Evolutionary conservation across 1,139 yeast genomes (phyloP), one percentile per base, ranked within the genome.

Genomic region (Blastobotrys petasosporus): DNA sequence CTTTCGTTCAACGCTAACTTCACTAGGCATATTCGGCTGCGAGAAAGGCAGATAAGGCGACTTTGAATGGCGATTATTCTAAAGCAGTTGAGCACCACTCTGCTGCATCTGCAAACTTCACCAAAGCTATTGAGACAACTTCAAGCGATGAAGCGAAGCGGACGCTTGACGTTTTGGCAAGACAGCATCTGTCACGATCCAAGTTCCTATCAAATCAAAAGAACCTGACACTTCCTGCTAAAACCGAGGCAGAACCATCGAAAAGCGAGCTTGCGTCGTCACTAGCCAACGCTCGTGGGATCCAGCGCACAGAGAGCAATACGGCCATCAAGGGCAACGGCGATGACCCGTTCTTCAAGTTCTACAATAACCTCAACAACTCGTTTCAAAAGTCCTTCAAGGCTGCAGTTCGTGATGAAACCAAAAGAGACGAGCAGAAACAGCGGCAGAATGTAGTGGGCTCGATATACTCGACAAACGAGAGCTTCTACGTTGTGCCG

Each of bases 401-500:
- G 17, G 45, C 52, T 31, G 42, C 52, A 15, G 48, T 54, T 25
- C 50, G 45, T 30, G 54, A 53, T 17, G 51, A 46, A 36, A 30
- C 51, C 32, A 43, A 39, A 16, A 32, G 20, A 20, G 32, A 38
- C 30, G 33, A 20, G 25, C 25, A 20, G 25, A 20, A 20, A 7
- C 25, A 20, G 7, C 25, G 25, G 25, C 25, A 20, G 25, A 20
- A 20, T 20, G 25, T 20, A 4, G 7, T 20, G 25, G 25, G 25
- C 4, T 20, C 25, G 25, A 20, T 16, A 17, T 34, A 32, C 11
- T 8, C 12, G 12, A 29, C 49, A 28, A 49, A 49, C 12, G 64
- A 60, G 34, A 59, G 63, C 40, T 63, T 57, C 46, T 63, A 62
- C 40, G 56, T 63, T 7, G 66, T 63, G 6, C 62, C 63, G 3